Evolutionary conservation across 768 basidiomycete species (phyloP).

Genomic region (Leccinum broughii): DNA sequence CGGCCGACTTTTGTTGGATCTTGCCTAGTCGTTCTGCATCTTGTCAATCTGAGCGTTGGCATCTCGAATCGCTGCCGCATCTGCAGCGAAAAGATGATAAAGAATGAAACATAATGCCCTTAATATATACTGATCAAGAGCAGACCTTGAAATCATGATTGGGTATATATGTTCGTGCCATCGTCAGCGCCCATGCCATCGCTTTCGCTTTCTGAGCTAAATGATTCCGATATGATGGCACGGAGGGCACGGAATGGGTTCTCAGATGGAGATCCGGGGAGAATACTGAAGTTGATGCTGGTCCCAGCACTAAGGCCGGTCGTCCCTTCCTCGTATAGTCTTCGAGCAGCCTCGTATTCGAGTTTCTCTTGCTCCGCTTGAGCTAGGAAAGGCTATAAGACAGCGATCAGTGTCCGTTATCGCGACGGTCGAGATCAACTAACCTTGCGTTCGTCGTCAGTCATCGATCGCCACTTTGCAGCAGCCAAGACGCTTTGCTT

Average conservation of each 20-base stretch:
- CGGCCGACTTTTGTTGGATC: slow-evolving; percentile 48
- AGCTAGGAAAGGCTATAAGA: slow-evolving; percentile 78
- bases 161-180: slow-evolving; percentile 38
- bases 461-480: slow-evolving; percentile 90
- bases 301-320: slow-evolving; percentile 61
- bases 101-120: slow-evolving; percentile 19
- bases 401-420: slow-evolving; percentile 17
- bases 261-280: slow-evolving; percentile 63
- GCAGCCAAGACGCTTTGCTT: slow-evolving; percentile 94
- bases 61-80: slow-evolving; percentile 18
- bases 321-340: slow-evolving; percentile 84
- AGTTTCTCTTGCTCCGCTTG: slow-evolving; percentile 96
- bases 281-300: slow-evolving; percentile 82
- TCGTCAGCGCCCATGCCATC: slow-evolving; percentile 61
- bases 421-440: slow-evolving; percentile 18
- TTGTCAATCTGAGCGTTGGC: slow-evolving; percentile 49
- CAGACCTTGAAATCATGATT: slow-evolving; percentile 30
- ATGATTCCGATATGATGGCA: slow-evolving; percentile 56
- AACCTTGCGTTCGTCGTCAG: slow-evolving; percentile 91
- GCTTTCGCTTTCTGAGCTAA: slow-evolving; percentile 71
- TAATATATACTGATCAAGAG: slow-evolving; percentile 13
- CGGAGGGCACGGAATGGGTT: slow-evolving; percentile 42
- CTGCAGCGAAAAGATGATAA: slow-evolving; percentile 21
- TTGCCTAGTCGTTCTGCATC: slow-evolving; percentile 62
- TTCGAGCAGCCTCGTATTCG: slow-evolving; percentile 84